Evolutionary conservation across 352 stramenopile genomes (phyloP).

Genomic region (Plasmopara viticola): DNA sequence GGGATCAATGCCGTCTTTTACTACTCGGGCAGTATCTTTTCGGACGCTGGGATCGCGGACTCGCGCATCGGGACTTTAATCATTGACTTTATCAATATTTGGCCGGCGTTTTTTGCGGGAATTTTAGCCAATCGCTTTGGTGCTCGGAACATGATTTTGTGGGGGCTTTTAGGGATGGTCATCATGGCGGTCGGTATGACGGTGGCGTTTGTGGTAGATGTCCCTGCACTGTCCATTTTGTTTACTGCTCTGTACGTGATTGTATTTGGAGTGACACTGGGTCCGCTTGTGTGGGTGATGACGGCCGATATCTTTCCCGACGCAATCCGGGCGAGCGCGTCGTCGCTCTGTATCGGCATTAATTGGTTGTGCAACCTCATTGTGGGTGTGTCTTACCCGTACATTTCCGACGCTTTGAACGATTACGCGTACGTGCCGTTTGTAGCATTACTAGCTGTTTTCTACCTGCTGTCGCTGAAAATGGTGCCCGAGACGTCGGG

Average conservation of each 20-base stretch:
- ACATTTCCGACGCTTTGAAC: slow-evolving; percentile 38
- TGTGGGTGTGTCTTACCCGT: slow-evolving; percentile 52
- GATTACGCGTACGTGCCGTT: slow-evolving; percentile 31
- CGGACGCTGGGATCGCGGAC: slow-evolving; percentile 23
- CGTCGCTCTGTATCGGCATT: slow-evolving; percentile 30
- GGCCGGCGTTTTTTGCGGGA: slow-evolving; percentile 20
- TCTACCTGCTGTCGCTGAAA: slow-evolving; percentile 36
- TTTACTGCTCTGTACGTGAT: slow-evolving; percentile 16
- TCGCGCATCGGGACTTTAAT: slow-evolving; percentile 21
- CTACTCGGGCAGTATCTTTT: slow-evolving; percentile 22
- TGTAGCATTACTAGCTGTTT: slow-evolving; percentile 39
- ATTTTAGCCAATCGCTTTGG: slow-evolving; percentile 31
- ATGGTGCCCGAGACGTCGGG: slow-evolving; percentile 54
- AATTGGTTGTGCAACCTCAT: slow-evolving; percentile 56
- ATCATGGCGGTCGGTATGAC: slow-evolving; percentile 32
- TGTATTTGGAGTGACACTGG: slow-evolving; percentile 13
- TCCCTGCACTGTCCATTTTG: slow-evolving; percentile 15
- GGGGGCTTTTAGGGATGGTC: slow-evolving; percentile 30
- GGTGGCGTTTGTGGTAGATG: slow-evolving; percentile 15
- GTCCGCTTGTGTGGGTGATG: slow-evolving; percentile 20
- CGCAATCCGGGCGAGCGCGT: slow-evolving; percentile 19
- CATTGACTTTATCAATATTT: slow-evolving; percentile 29
- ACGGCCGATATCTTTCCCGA: slow-evolving; percentile 24
- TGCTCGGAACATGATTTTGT: slow-evolving; percentile 48
- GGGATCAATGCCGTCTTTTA: slow-evolving; percentile 23